Evolutionary conservation across 371 early-diverging fungal species (phyloP), one percentile per base, ranked within the genome.

Genomic region (Zopfochytrium polystomum): DNA sequence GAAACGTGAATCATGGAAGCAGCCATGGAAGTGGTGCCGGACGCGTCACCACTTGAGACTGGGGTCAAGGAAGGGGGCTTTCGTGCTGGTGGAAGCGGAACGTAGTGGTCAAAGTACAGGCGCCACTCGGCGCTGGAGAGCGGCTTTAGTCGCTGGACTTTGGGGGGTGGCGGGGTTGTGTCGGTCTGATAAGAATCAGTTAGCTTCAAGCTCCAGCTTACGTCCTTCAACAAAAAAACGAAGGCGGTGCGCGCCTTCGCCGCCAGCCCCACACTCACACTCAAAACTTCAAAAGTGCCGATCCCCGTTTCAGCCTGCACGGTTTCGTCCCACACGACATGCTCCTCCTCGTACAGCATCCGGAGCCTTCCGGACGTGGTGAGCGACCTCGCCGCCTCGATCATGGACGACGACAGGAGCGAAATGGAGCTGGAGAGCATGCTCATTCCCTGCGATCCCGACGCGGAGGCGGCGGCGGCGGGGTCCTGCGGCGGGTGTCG

Each of bases 211-310:
- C 42, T 38, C n/a, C n/a, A 11, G 9, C n/a, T 9, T 38, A 20
- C 43, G 20, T 2, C 0, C 18, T 2, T 20, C 20, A 18, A 18
- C 43, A 18, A 18, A 43, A 20, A 43, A 43, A 43, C 43, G 15
- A 20, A 43, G 1, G 15, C 43, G 20, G 20, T 2, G 43, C n/a
- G n/a, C n/a, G n/a, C n/a, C n/a, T n/a, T n/a, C n/a, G n/a, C n/a
- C n/a, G n/a, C n/a, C n/a, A n/a, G n/a, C n/a, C n/a, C n/a, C n/a
- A n/a, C 44, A 44, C 63, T 44, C 73, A 83, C 83, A 31, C 75
- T 75, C 20, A 86, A 64, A 26, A 88, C 76, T 54, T 86, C 85
- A 70, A 88, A 88, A 1, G 74, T 62, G 2, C 87, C 88, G 26
- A 85, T 58, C 13, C 78, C 84, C 18, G 85, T 81, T 29, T 76